Base-by-base conservation (phyloP, 306 rosid genomes). In the Vigna reflexopilosa region DNA sequence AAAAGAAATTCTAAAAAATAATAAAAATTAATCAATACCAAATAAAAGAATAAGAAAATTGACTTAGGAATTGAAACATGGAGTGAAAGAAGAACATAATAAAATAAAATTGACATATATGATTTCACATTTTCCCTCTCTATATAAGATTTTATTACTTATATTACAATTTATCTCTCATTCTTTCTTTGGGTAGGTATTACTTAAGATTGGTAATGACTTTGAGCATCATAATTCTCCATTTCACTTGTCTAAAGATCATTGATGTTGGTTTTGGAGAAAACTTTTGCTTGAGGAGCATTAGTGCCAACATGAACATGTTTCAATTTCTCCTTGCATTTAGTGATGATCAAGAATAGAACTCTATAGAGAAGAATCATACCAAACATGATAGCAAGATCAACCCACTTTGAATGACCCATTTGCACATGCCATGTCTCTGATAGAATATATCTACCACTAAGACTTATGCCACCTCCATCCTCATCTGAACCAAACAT, bases 321-420 rank as follows among this genome's bases (percentile, higher is more conserved):
- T 73, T 76, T 85, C 55, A 49, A 49, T 85, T 84, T 87, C 84
- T 91, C 93, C 24, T 44, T 36, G 12, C 66, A 28, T 79, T 89
- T 89, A 0, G 62, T 48, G 20, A 91, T 87, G 9, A 38, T 73
- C 58, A 86, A 75, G 68, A 89, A 91, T 56, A 86, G n/a, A 42
- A 84, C 50, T 70, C 93, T 67, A 34, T 91, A 86, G 15, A 24
- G 26, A 24, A 24, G 26, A 24, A 24, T 83, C 93, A 89, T 91
- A 1, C 87, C 96, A 54, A 91, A 61, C 85, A 89, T 70, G 81
- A 89, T 82, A 1, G 65, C 82, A 50, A 91, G 85, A 80, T 91
- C 92, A 28, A 86, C 54, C 97, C 93, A 87, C 84, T 89, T 91
- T 0, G 93, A 89, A 30, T 87, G 81, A 1, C 83, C 86, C 80